Evolutionary conservation across 441 rosid genomes (phyloP).

Genomic region (Mallotus japonicus): DNA sequence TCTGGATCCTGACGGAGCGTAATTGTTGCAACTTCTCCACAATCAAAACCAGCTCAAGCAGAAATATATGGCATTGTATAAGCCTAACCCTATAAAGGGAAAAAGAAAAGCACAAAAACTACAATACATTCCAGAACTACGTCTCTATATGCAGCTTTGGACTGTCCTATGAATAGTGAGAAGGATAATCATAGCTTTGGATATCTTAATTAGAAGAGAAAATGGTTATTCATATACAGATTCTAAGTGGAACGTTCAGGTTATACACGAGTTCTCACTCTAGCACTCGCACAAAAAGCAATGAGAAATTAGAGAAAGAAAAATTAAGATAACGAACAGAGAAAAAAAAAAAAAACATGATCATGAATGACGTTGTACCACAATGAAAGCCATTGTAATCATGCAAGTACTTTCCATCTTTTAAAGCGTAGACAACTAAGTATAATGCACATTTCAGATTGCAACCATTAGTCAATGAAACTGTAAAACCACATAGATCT

Average conservation of each 20-base stretch:
- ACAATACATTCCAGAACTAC: not conserved
- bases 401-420: not conserved
- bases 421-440: constrained; percentile 2
- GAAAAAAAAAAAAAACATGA: too few species aligned
- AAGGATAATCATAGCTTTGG: not conserved
- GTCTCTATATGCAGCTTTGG: not conserved
- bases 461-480: not conserved
- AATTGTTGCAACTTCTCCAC: constrained; percentile 82
- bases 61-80: constrained; percentile 30
- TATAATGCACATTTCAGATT: not conserved
- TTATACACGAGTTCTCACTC: not conserved
- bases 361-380: not conserved
- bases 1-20: constrained; percentile 70
- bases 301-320: not conserved
- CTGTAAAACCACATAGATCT: not conserved
- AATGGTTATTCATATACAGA: not conserved
- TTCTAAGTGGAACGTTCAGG: not conserved
- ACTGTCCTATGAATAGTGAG: not conserved
- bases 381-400: not conserved
- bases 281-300: not conserved
- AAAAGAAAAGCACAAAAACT: not conserved
- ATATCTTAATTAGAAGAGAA: not conserved
- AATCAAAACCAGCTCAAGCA: constrained; percentile 80
- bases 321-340: not conserved
- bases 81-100: constrained; percentile 1